These are phyloP conservation scores for Globisporangium abappressorium DNA, from an alignment of 352 stramenopile genomes.

Conservation along the genomic window DNA sequence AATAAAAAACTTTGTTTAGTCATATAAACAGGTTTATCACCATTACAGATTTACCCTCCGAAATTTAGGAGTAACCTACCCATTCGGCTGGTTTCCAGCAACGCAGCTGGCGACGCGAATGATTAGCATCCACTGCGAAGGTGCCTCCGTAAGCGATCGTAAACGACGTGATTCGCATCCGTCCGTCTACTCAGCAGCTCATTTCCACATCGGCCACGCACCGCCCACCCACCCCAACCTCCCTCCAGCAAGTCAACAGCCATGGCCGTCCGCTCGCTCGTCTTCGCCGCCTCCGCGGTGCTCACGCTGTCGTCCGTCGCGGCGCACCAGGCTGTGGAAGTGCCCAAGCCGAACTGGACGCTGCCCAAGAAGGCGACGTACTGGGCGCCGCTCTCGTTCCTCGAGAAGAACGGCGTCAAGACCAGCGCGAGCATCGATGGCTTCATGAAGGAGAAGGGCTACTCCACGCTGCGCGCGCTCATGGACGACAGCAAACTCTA, in stretches of 20 bases:
- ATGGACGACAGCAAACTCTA: slow-evolving; percentile 22
- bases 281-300: background rate
- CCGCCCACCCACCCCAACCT: background rate
- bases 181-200: background rate
- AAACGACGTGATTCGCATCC: background rate
- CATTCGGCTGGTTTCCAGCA: background rate
- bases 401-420: slow-evolving; percentile 30
- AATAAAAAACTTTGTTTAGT: no score
- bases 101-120: background rate
- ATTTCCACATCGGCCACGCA: background rate
- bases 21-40: background rate
- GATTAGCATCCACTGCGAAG: background rate
- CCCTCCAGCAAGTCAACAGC: background rate
- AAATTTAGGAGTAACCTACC: background rate
- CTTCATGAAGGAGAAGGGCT: slow-evolving; percentile 18
- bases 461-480: slow-evolving; percentile 20
- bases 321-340: slow-evolving; percentile 16
- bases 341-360: slow-evolving; percentile 19
- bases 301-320: background rate
- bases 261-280: background rate
- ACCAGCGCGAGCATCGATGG: slow-evolving; percentile 16
- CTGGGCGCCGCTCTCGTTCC: slow-evolving; percentile 25
- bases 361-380: slow-evolving; percentile 19
- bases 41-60: background rate
- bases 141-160: background rate